Evolutionary conservation across 768 basidiomycete genomes (phyloP).

Genomic region (Mrakia blollopis): DNA sequence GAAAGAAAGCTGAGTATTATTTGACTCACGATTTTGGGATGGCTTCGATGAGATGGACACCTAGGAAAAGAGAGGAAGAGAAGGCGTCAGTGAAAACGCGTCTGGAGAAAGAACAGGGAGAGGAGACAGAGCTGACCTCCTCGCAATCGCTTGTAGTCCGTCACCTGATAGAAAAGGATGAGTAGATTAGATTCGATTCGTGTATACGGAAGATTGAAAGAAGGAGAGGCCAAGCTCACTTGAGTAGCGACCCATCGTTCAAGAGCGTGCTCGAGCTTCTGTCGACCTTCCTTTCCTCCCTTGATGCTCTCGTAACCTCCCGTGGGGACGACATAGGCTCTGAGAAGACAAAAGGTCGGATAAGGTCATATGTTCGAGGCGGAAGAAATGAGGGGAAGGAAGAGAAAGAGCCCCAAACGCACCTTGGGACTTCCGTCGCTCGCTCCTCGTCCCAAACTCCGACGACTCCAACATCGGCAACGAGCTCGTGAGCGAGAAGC

Average conservation of each 20-base stretch:
- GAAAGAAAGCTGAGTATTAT: slow-evolving; percentile 24
- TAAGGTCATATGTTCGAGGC: neutral
- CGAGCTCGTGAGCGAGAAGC: slow-evolving; percentile 64
- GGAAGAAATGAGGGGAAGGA: neutral
- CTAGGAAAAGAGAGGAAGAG: neutral
- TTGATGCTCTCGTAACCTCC: slow-evolving; percentile 33
- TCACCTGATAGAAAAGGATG: slow-evolving; percentile 18
- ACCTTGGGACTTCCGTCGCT: slow-evolving; percentile 79
- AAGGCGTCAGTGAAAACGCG: neutral
- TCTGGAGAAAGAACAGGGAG: neutral
- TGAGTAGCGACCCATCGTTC: slow-evolving; percentile 62
- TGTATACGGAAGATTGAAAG: neutral
- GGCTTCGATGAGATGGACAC: slow-evolving; percentile 44
- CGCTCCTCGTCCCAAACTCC: slow-evolving; percentile 62
- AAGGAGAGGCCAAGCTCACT: slow-evolving; percentile 49
- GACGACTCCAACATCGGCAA: slow-evolving; percentile 76
- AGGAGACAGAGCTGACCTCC: slow-evolving; percentile 50
- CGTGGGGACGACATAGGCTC: slow-evolving; percentile 46
- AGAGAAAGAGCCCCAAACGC: slow-evolving; percentile 56
- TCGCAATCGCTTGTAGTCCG: slow-evolving; percentile 65
- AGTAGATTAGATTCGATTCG: neutral
- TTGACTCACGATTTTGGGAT: slow-evolving; percentile 47
- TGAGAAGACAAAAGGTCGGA: slow-evolving; percentile 19
- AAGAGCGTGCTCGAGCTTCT: slow-evolving; percentile 48
- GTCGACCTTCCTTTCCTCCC: slow-evolving; percentile 41